Evolutionary conservation across 768 basidiomycete species (phyloP).

Genomic region (Naematelia encephala): DNA sequence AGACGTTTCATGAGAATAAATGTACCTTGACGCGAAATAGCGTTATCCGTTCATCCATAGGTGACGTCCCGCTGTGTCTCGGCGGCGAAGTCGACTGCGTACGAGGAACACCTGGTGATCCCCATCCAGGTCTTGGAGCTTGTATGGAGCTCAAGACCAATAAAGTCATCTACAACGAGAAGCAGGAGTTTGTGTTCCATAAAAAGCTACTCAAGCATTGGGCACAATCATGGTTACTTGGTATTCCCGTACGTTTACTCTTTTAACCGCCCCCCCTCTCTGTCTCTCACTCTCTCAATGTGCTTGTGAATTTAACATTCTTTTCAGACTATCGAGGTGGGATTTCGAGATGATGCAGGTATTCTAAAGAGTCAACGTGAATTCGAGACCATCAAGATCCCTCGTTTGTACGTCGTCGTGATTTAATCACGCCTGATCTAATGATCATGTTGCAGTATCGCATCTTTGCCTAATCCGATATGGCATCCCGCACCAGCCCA

Average conservation of each 20-base stretch:
- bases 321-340: constrained; percentile 43
- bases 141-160: constrained; percentile 52
- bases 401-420: constrained; percentile 32
- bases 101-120: constrained; percentile 22
- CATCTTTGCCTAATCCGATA: constrained; percentile 26
- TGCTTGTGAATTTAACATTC: neutral
- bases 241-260: constrained; percentile 40
- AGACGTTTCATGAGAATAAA: too few species aligned
- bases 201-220: constrained; percentile 51
- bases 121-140: constrained; percentile 35
- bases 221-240: constrained; percentile 52
- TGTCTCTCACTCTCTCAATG: too few species aligned
- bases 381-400: constrained; percentile 45
- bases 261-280: neutral
- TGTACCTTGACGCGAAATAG: constrained; percentile 17
- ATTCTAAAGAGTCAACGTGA: constrained; percentile 31
- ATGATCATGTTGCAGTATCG: constrained; percentile 21
- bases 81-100: constrained; percentile 52
- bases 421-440: constrained; percentile 1
- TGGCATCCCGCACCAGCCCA: constrained; percentile 39
- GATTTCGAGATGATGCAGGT: constrained; percentile 46
- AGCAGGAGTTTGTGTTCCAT: constrained; percentile 46
- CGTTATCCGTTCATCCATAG: constrained; percentile 47
- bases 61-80: constrained; percentile 44
- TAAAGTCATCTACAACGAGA: constrained; percentile 41